phyloP scores from a whole-genome alignment of 257 asterid genomes.

The Solanum chiquidenum region DNA sequence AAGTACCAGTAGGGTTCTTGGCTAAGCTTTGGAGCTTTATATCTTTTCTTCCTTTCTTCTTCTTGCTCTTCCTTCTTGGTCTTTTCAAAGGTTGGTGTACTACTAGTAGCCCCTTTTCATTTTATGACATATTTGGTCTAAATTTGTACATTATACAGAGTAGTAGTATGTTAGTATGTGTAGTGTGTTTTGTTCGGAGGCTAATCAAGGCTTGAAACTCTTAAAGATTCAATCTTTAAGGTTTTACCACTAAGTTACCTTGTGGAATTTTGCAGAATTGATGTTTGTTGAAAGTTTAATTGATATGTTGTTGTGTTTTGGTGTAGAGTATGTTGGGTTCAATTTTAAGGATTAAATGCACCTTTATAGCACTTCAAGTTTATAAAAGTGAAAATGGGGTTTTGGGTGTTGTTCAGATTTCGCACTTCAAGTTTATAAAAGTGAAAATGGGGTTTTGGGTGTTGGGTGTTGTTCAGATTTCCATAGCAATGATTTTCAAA shows the following conservation, averaged over 20 bases:
- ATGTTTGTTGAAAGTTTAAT: not conserved
- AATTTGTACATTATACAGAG: not conserved
- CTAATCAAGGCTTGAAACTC: not conserved
- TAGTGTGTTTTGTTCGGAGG: not conserved
- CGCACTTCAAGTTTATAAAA: too few species aligned
- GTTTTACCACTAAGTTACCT: not conserved
- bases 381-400: not conserved
- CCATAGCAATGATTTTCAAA: not conserved
- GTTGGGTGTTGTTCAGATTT: too few species aligned
- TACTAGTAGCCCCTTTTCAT: not conserved
- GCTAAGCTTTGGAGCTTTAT: constrained; percentile 69
- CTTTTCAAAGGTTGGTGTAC: constrained; percentile 41
- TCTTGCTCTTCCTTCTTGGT: constrained; percentile 65
- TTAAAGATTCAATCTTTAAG: not conserved
- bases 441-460: too few species aligned
- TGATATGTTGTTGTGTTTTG: not conserved
- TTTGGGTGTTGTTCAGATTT: not conserved
- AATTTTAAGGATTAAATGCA: not conserved
- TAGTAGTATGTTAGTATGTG: not conserved
- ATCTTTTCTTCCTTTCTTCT: constrained; percentile 76
- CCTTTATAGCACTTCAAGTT: not conserved
- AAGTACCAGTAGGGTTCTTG: constrained; percentile 65
- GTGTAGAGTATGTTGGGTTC: not conserved
- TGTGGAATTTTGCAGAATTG: not conserved
- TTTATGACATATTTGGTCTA: not conserved